Base-by-base conservation (phyloP, 2,329 filamentous ascomycete species). In the Cordyceps cicadae region DNA sequence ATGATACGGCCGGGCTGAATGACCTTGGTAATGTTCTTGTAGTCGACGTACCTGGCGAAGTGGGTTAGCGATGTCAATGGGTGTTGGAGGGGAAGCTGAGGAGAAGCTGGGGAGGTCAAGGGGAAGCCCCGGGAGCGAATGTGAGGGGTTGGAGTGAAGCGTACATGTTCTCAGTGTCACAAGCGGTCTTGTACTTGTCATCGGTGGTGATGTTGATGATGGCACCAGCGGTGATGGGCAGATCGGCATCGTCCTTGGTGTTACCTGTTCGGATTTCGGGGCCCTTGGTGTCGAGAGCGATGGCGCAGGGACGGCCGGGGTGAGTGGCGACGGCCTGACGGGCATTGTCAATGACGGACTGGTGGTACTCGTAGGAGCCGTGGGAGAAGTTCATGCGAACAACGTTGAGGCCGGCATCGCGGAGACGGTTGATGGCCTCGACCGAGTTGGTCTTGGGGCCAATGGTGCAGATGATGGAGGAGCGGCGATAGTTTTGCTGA, bases 1-100 rank as follows among this genome's bases (percentile, higher is more conserved):
- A 99, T 95, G 76, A 89, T 87, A 71, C 94, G 92, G 72, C 93
- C 94, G 63, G 85, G 81, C 74, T 89, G 78, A 72, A 99, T 97
- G 70, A 99, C 94, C 81, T 95, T 96, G 79, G 93, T 97, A 78
- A 99, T 97, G 84, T 99, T 99, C 87, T 96, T 95, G 84, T 99
- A 97, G 82, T 97, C 93, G 71, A 97, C 89, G 72, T 92, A 97
- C 87, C 90, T 93, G 65, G 32, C 29, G 9, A 19, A 2, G 24
- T 8, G 17, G 21, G 24, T 50, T 45, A 59, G 66, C 63, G 67
- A 61, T 5, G 17, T 19, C 2, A 4, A 12, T 26, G 19, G 41
- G 17, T 15, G 29, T 32, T 12, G 17, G 17, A 12, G 12, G 34
- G 12, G 7, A 24, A 21, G 48, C 21, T 48, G 21, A 5, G 34